phyloP scores from a whole-genome alignment of 2,329 filamentous ascomycete genomes.

The Xylariaceae sp. region DNA sequence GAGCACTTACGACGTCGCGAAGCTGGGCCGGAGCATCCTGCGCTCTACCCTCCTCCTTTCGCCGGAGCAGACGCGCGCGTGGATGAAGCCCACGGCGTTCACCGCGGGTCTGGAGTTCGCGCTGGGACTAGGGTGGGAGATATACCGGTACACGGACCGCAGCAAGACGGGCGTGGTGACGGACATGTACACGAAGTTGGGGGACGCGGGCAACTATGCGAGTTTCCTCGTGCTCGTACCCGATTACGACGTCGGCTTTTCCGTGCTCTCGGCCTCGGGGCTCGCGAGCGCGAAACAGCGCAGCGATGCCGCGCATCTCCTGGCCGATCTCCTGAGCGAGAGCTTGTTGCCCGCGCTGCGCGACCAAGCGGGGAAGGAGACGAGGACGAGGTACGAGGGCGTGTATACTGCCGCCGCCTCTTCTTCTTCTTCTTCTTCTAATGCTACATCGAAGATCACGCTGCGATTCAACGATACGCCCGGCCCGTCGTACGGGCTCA shows the following conservation, averaged over 20 bases:
- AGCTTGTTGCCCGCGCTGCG: conserved; percentile 25
- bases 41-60: conserved; percentile 32
- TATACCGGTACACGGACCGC: conserved; percentile 30
- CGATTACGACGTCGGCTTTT: conserved; percentile 32
- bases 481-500: conserved; percentile 16
- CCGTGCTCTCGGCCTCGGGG: conserved; percentile 27
- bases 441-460: conserved; percentile 5
- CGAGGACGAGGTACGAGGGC: conserved; percentile 23
- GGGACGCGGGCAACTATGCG: conserved; percentile 30
- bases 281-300: conserved; percentile 3
- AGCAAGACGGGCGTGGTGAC: conserved; percentile 21
- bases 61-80: conserved; percentile 31
- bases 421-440: not conserved
- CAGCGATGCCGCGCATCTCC: conserved; percentile 9
- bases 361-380: conserved; percentile 24
- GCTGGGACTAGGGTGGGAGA: conserved; percentile 35
- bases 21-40: conserved; percentile 35
- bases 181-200: conserved; percentile 34
- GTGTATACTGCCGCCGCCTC: conserved; percentile 20
- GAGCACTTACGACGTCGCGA: conserved; percentile 32
- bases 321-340: conserved; percentile 26
- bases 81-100: conserved; percentile 37
- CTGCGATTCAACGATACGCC: conserved; percentile 20
- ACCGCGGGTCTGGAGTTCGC: conserved; percentile 31
- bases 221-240: conserved; percentile 31